Percentiles rank a stretch among this genome's conserved stretches.
phyloP scores from a whole-genome alignment of 2,329 filamentous ascomycete genomes.

The Neofusicoccum ribis region DNA sequence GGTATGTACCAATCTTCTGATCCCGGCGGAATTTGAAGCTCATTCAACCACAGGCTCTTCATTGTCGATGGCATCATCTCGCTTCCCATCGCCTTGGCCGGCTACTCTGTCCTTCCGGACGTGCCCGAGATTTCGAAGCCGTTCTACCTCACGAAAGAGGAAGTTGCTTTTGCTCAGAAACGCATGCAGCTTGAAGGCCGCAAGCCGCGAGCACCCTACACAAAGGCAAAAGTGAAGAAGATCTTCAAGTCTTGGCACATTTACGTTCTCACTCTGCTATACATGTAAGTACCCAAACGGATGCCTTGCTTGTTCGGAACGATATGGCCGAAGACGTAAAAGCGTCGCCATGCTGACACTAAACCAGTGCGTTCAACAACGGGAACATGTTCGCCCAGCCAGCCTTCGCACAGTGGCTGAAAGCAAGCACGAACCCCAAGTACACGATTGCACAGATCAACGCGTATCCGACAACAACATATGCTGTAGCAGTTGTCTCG shows the following conservation, averaged over 20 bases:
- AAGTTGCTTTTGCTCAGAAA: slow-evolving; percentile 48
- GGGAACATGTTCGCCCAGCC: slow-evolving; percentile 52
- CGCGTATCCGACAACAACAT: slow-evolving; percentile 52
- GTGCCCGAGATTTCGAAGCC: slow-evolving; percentile 52
- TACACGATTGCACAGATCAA: slow-evolving; percentile 58
- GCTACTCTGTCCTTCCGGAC: slow-evolving; percentile 52
- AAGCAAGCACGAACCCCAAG: slow-evolving; percentile 36
- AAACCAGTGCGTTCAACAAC: slow-evolving; percentile 59
- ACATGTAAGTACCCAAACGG: slow-evolving; percentile 45
- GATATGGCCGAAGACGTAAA: too few relatives aligned
- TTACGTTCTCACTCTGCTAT: slow-evolving; percentile 58
- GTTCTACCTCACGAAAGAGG: slow-evolving; percentile 49
- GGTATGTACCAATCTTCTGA: slow-evolving; percentile 22
- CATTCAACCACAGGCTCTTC: slow-evolving; percentile 38
- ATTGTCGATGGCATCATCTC: slow-evolving; percentile 57
- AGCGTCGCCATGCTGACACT: neutral
- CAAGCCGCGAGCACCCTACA: slow-evolving; percentile 47
- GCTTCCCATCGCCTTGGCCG: slow-evolving; percentile 52
- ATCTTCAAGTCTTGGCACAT: slow-evolving; percentile 68
- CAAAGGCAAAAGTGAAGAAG: slow-evolving; percentile 55
- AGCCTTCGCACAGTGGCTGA: slow-evolving; percentile 54
- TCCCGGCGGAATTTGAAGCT: neutral
- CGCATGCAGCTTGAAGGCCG: slow-evolving; percentile 55
- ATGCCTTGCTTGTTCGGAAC: too few relatives aligned
- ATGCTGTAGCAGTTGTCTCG: slow-evolving; percentile 57